These are phyloP conservation scores for Diaporthe australafricana DNA, from an alignment of 2,329 filamentous ascomycete species.

Conservation along the genomic window DNA sequence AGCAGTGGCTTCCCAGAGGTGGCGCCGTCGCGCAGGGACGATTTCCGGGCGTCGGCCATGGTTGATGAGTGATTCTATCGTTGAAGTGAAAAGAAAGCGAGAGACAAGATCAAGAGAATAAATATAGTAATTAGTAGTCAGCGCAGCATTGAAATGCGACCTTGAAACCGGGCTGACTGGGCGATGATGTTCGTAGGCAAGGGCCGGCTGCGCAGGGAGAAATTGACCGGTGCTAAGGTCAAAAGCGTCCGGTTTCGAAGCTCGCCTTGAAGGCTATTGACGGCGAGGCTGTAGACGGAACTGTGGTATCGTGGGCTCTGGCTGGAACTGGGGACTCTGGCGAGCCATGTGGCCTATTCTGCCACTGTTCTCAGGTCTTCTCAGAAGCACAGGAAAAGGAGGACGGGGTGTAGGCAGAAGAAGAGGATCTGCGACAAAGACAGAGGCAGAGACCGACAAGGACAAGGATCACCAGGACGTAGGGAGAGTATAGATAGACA, in stretches of 20 bases:
- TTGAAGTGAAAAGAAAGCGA: not conserved
- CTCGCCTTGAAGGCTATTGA: not conserved
- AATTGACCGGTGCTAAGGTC: not conserved
- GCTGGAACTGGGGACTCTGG: slow-evolving; percentile 10
- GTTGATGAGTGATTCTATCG: not conserved
- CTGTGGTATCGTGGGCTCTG: not conserved
- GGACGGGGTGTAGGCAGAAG: not conserved
- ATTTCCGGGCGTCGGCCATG: slow-evolving; percentile 30
- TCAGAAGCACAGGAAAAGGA: not conserved
- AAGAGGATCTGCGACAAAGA: not conserved
- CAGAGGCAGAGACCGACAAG: not conserved
- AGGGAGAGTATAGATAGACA: not conserved
- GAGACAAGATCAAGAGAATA: not conserved
- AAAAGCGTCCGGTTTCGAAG: not conserved
- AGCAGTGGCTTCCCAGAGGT: slow-evolving; percentile 36
- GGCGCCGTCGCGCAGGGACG: slow-evolving; percentile 21
- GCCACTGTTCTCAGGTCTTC: slow-evolving; percentile 18
- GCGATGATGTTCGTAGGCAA: not conserved
- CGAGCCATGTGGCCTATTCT: slow-evolving; percentile 30
- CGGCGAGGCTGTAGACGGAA: not conserved
- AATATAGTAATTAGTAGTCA: not conserved
- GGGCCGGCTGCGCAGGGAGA: not conserved
- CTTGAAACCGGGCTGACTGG: not conserved
- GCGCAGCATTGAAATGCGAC: not conserved
- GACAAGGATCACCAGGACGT: not conserved